Evolutionary conservation across 192 early-diverging fungal species (phyloP), one percentile per base, ranked within the genome.

Genomic region (Backusella morwellensis): DNA sequence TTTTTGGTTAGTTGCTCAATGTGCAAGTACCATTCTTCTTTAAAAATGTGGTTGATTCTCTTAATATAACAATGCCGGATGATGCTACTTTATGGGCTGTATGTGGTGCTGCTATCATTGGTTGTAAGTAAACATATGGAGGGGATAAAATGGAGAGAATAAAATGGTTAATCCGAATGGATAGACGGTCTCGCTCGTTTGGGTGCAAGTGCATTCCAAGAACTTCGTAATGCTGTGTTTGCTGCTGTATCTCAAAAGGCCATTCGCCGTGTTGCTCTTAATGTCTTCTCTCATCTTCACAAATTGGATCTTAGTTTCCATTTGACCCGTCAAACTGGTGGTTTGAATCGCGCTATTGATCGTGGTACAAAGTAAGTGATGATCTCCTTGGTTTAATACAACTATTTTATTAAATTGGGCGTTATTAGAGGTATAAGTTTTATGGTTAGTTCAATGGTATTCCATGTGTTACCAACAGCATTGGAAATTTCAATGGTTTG

Each of bases 401-500:
- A 44, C 5, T 44, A 89, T 86, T 77, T 23, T 32, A 70, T 42
- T 38, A 29, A 72, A 54, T 21, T 14, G 6, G 35, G 9, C 15
- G 6, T 35, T 38, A 67, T 23, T 75, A 79, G 95, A 95, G 86
- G 97, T n/a, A 99, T 99, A 78, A 97, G 95, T 77, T 97, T 97
- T 82, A 89, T 99, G 47, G 90, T 99, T 29, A 93, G 93, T 23
- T 95, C 96, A 23, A 88, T 99, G 83, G 95, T 99, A 9, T 96
- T 99, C 82, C 96, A 99, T 80, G 86, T 99, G 19, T 86, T 96
- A 36, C 98, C 98, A 1, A 99, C 98, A 41, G 86, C 93, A 4
- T 85, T 99, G 6, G 98, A 99, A 81, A 98, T 99, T 36, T 88
- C 92, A 4, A 92, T 99, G 77, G 98, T 99, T 8, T 98, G 97